Percentiles rank a stretch among this genome's conserved stretches.
phyloP scores from a whole-genome alignment of 2,329 filamentous ascomycete genomes.

The Venturia effusa region DNA sequence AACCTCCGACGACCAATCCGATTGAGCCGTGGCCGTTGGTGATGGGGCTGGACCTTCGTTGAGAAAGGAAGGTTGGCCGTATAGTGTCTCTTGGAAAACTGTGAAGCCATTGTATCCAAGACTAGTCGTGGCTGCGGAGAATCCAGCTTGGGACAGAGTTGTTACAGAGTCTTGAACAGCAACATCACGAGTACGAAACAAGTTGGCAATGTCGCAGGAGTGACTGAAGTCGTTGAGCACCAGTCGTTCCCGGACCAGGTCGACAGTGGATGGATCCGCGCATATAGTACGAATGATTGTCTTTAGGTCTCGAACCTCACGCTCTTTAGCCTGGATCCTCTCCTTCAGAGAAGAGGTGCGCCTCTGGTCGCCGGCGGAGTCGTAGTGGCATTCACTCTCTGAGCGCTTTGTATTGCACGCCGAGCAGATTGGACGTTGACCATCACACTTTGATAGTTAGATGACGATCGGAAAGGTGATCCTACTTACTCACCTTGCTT shows the following conservation, averaged over 20 bases:
- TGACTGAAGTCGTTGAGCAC: background rate
- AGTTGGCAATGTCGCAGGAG: background rate
- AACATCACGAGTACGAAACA: background rate
- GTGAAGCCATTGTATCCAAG: background rate
- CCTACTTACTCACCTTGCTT: slow-evolving; percentile 7
- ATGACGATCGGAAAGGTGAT: background rate
- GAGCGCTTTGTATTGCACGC: slow-evolving; percentile 12
- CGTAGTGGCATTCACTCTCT: slow-evolving; percentile 14
- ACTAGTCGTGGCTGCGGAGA: background rate
- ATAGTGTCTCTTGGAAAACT: background rate
- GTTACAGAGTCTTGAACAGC: background rate
- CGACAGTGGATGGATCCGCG: background rate
- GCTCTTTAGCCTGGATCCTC: slow-evolving; percentile 8
- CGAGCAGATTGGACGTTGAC: slow-evolving; percentile 13
- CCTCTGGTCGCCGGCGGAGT: slow-evolving; percentile 14
- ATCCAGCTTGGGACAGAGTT: background rate
- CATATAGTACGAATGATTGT: background rate
- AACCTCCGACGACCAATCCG: background rate
- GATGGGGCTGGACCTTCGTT: background rate
- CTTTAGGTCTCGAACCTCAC: background rate
- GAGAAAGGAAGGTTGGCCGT: background rate
- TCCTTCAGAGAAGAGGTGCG: slow-evolving; percentile 14
- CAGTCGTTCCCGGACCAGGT: background rate
- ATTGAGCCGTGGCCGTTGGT: background rate
- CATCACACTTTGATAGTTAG: slow-evolving; percentile 13